These are phyloP conservation scores for Apophysomyces trapeziformis DNA, from an alignment of 371 early-diverging fungal species.

Conservation along the genomic window DNA sequence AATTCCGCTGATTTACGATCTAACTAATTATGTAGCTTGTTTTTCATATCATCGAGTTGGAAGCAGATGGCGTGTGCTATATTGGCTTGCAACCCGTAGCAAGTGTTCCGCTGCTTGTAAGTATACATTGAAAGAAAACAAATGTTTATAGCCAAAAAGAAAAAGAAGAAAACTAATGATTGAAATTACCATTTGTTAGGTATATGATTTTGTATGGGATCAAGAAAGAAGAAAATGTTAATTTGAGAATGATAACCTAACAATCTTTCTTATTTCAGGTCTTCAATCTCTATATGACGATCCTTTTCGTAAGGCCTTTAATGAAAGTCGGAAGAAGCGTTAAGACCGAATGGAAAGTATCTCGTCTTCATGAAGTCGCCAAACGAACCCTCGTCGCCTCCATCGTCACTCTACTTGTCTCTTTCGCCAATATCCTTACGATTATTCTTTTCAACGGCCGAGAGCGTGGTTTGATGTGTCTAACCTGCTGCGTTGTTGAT, in stretches of 20 bases:
- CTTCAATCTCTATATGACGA: slow-evolving; percentile 53
- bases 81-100: slow-evolving; percentile 54
- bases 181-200: slow-evolving; percentile 20
- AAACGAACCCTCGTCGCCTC: slow-evolving; percentile 55
- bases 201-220: slow-evolving; percentile 49
- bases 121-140: background rate
- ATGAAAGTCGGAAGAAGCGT: slow-evolving; percentile 33
- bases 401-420: slow-evolving; percentile 47
- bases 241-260: background rate
- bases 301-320: slow-evolving; percentile 51
- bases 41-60: slow-evolving; percentile 44
- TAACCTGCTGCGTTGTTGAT: slow-evolving; percentile 60
- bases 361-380: slow-evolving; percentile 53
- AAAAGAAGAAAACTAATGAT: slow-evolving; percentile 2
- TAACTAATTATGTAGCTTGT: slow-evolving; percentile 30
- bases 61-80: slow-evolving; percentile 43
- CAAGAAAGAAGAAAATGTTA: background rate
- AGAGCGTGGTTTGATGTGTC: slow-evolving; percentile 56
- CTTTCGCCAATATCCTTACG: slow-evolving; percentile 53
- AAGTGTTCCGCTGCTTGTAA: slow-evolving; percentile 51
- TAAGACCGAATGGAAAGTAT: slow-evolving; percentile 39
- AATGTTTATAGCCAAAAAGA: background rate
- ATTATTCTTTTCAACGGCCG: slow-evolving; percentile 45
- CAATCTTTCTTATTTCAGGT: slow-evolving; percentile 22
- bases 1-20: background rate